A percentile compares a stretch with the other conserved stretches of the same genome.
These are phyloP conservation scores for Mychonastes homosphaera DNA, from an alignment of 139 green algal genomes.

Conservation along the genomic window DNA sequence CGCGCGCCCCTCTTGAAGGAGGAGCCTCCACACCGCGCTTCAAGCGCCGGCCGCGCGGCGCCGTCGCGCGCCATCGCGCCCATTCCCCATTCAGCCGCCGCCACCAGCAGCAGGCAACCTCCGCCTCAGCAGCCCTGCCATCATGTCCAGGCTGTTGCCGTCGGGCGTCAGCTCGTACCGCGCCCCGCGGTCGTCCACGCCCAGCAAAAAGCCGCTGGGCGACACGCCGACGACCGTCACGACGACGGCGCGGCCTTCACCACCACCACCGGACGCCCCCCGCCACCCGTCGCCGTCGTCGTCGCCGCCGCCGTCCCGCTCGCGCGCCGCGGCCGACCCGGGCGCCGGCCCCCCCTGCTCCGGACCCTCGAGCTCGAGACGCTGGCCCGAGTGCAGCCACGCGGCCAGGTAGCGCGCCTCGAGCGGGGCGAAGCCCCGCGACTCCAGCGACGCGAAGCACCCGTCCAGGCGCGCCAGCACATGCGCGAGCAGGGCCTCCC, in stretches of 20 bases:
- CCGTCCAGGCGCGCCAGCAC: slow-evolving; percentile 25
- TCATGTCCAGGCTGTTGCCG: slow-evolving; percentile 78
- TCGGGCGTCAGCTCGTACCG: slow-evolving; percentile 80
- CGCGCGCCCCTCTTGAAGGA: no score
- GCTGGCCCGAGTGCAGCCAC: slow-evolving; percentile 75
- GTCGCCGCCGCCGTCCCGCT: not conserved
- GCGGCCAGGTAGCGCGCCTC: slow-evolving; percentile 48
- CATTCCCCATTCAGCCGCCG: no score
- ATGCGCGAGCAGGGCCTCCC: slow-evolving; percentile 20
- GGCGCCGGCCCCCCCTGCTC: no score
- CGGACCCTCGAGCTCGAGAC: slow-evolving; percentile 35
- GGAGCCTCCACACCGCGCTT: no score
- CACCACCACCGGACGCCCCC: not conserved
- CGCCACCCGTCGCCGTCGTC: not conserved
- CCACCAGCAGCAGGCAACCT: slow-evolving; percentile 25
- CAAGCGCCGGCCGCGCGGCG: no score
- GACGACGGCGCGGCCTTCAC: not conserved
- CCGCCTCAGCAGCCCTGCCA: slow-evolving; percentile 41
- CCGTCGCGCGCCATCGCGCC: no score
- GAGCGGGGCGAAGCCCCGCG: slow-evolving; percentile 51
- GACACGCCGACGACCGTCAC: slow-evolving; percentile 29
- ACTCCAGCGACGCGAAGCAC: slow-evolving; percentile 36
- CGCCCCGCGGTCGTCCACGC: slow-evolving; percentile 40
- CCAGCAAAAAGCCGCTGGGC: slow-evolving; percentile 61
- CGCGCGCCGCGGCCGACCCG: no score